Conservation (phyloP, 768 basidiomycete genomes). For the Lentinula guzmanii region DNA sequence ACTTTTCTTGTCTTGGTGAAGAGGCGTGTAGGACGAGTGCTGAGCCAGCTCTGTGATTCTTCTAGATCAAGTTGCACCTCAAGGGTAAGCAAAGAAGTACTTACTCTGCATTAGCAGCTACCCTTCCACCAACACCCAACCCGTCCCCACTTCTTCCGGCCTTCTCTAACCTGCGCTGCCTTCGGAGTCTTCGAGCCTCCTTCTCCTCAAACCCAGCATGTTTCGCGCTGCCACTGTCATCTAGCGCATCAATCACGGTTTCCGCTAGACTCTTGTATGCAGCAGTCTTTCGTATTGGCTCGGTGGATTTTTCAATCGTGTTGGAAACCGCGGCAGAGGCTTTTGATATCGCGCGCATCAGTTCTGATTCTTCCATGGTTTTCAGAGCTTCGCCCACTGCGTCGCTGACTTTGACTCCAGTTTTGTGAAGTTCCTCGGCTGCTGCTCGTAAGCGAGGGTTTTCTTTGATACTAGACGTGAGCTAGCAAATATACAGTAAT, state of each 20-base stretch:
- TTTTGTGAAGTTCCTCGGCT: conserved; percentile 85
- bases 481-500: conserved; percentile 32
- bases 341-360: conserved; percentile 81
- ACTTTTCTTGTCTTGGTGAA: conserved; percentile 70
- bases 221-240: conserved; percentile 89
- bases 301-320: conserved; percentile 84
- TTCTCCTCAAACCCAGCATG: conserved; percentile 96
- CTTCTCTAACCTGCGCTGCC: conserved; percentile 78
- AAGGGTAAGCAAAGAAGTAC: conserved; percentile 18
- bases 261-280: conserved; percentile 92
- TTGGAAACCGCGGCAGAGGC: conserved; percentile 83
- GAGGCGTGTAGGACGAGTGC: conserved; percentile 82
- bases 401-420: conserved; percentile 89
- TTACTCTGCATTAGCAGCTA: conserved; percentile 77
- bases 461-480: conserved; percentile 92
- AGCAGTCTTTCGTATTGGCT: conserved; percentile 93
- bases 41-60: conserved; percentile 63
- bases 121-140: conserved; percentile 43
- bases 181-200: conserved; percentile 75
- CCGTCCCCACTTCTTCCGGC: conserved; percentile 64
- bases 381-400: conserved; percentile 89
- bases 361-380: conserved; percentile 91
- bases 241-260: conserved; percentile 85
- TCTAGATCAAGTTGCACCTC: not conserved
- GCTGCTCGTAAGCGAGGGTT: conserved; percentile 90